A percentile compares a stretch with the other conserved stretches of the same genome.
These are phyloP conservation scores for Globisporangium nunn DNA, from an alignment of 352 stramenopile species.

Conservation along the genomic window DNA sequence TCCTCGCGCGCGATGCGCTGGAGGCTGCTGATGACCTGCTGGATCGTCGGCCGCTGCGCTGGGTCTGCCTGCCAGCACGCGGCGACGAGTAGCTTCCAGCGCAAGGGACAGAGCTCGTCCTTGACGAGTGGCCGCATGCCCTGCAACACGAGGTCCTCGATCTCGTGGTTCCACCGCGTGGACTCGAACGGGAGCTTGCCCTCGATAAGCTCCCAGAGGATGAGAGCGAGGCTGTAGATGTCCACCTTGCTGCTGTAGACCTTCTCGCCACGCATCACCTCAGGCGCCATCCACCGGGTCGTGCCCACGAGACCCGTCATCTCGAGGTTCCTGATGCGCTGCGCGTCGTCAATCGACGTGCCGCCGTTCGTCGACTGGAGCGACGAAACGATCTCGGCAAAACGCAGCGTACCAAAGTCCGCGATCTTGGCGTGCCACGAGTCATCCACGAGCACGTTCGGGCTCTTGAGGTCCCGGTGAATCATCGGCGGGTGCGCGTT, in stretches of 20 bases:
- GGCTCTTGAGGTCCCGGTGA: constrained; percentile 87
- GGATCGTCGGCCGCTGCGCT: constrained; percentile 72
- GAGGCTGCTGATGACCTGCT: constrained; percentile 78
- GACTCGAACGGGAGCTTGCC: constrained; percentile 76
- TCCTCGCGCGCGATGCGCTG: constrained; percentile 78
- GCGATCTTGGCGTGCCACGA: constrained; percentile 89
- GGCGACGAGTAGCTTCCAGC: constrained; percentile 72
- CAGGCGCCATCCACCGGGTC: constrained; percentile 85
- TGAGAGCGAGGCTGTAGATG: constrained; percentile 85
- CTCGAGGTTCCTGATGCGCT: constrained; percentile 12
- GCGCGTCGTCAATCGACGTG: constrained; percentile 15
- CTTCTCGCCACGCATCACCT: constrained; percentile 83
- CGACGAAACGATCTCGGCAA: constrained; percentile 81
- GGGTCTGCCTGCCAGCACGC: constrained; percentile 85
- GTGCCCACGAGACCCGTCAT: constrained; percentile 87
- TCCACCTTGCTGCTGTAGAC: constrained; percentile 87
- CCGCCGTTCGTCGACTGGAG: constrained; percentile 37
- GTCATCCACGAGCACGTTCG: constrained; percentile 86
- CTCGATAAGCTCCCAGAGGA: constrained; percentile 86
- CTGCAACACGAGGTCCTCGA: constrained; percentile 75
- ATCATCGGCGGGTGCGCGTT: constrained; percentile 87
- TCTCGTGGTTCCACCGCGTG: constrained; percentile 82
- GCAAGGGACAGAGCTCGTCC: constrained; percentile 59
- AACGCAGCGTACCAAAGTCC: constrained; percentile 84
- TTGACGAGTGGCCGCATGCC: constrained; percentile 60